Percentiles rank a stretch among this genome's conserved stretches.
phyloP scores from a whole-genome alignment of 2,329 filamentous ascomycete genomes.

The Phaeosphaeria sp. region DNA sequence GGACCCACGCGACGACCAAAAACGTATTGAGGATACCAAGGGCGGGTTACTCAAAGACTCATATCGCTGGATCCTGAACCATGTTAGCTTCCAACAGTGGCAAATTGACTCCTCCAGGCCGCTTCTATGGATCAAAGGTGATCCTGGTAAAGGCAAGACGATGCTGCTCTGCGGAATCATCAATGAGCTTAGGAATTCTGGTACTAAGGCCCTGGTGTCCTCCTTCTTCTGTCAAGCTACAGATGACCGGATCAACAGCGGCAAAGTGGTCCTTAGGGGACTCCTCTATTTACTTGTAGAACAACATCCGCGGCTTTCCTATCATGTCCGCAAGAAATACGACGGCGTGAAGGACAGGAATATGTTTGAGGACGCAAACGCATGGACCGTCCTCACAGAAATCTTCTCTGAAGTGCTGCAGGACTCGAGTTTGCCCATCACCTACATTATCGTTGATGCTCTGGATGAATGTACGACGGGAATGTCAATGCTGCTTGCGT shows the following conservation, averaged over 20 bases:
- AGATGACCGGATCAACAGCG: background rate
- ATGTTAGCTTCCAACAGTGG: background rate
- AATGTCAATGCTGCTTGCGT: background rate
- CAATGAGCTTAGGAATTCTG: background rate
- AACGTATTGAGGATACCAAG: no score
- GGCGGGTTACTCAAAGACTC: background rate
- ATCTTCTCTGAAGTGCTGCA: conserved; percentile 52
- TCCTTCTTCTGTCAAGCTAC: background rate
- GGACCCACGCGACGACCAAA: background rate
- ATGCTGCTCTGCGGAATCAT: background rate
- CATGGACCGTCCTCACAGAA: conserved; percentile 6
- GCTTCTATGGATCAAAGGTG: conserved; percentile 1
- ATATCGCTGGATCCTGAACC: background rate
- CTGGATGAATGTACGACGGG: background rate
- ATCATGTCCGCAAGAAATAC: background rate
- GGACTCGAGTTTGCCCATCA: background rate
- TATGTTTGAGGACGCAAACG: conserved; percentile 41
- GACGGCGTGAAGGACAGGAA: background rate
- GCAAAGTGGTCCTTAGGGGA: background rate
- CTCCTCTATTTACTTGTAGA: background rate
- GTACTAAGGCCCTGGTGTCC: background rate
- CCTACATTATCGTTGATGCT: background rate
- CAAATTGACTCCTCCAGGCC: background rate
- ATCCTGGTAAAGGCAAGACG: no score
- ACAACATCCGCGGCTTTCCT: background rate